Conservation (phyloP, 108 stramenopile species). For the Chaetoceros muelleri region DNA sequence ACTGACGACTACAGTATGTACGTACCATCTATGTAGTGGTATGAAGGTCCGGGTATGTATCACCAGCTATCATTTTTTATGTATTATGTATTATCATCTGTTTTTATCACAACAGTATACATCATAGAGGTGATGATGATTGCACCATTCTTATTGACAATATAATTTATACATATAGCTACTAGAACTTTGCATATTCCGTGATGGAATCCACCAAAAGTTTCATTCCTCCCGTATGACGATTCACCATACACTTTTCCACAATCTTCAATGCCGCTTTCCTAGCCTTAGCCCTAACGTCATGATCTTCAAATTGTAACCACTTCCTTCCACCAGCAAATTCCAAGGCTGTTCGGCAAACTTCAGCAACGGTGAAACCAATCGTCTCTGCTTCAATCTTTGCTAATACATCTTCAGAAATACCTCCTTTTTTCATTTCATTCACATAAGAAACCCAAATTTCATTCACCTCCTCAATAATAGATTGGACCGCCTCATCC, state of each 20-base stretch:
- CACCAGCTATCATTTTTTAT: too few species aligned
- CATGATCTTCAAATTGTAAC: slow-evolving; percentile 69
- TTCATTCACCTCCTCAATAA: slow-evolving; percentile 27
- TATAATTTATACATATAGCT: too few species aligned
- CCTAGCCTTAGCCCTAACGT: slow-evolving; percentile 38
- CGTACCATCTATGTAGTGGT: too few species aligned
- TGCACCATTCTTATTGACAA: too few species aligned
- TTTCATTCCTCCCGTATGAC: slow-evolving; percentile 43
- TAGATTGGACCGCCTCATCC: slow-evolving; percentile 22
- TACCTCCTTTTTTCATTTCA: slow-evolving; percentile 26
- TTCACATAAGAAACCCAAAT: slow-evolving; percentile 43
- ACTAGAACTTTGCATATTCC: slow-evolving; percentile 4
- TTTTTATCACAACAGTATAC: too few species aligned
- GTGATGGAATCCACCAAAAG: slow-evolving; percentile 23
- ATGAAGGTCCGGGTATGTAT: too few species aligned
- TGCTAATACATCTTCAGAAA: slow-evolving; percentile 27
- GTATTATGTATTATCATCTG: too few species aligned
- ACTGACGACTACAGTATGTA: too few species aligned
- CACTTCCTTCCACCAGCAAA: slow-evolving; percentile 67
- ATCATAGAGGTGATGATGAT: too few species aligned
- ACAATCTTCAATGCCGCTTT: slow-evolving; percentile 53
- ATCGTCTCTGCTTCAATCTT: slow-evolving; percentile 59
- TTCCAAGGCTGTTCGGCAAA: slow-evolving; percentile 62
- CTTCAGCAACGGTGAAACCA: slow-evolving; percentile 67
- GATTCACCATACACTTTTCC: slow-evolving; percentile 51